Conservation (phyloP, 345 rosid species). For the Corchorus capsularis region DNA sequence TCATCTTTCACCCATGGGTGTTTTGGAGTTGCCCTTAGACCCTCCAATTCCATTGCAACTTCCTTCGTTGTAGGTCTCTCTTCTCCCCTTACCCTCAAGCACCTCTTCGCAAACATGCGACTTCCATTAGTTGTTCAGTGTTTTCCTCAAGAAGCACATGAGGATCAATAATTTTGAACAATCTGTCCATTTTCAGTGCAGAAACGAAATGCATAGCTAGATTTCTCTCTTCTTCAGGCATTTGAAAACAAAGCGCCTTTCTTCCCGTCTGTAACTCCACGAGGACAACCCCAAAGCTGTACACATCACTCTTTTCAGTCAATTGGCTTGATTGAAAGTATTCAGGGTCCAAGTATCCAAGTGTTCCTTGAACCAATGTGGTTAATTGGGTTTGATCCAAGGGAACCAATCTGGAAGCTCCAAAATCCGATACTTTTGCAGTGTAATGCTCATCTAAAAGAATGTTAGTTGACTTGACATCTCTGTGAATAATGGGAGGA, state of each 20-base stretch:
- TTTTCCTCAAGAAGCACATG: conserved; percentile 10
- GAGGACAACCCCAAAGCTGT: conserved; percentile 51
- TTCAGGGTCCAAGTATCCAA: conserved; percentile 49
- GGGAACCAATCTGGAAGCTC: conserved; percentile 47
- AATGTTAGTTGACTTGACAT: conserved; percentile 49
- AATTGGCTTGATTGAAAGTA: conserved; percentile 38
- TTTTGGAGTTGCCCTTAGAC: conserved; percentile 17
- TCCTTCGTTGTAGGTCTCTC: conserved; percentile 42
- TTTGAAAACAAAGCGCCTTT: conserved; percentile 32
- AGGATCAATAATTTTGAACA: conserved; percentile 26
- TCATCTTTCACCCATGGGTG: conserved; percentile 16
- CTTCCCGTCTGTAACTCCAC: conserved; percentile 35
- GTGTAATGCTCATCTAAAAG: conserved; percentile 40
- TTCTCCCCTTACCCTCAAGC: conserved; percentile 34
- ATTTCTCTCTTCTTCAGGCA: conserved; percentile 30
- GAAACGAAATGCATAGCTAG: conserved; percentile 32
- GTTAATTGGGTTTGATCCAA: conserved; percentile 36
- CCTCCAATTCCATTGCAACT: conserved; percentile 38
- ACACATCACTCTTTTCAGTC: conserved; percentile 57
- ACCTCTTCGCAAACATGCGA: conserved; percentile 22
- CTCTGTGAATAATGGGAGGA: conserved; percentile 45
- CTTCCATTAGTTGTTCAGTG: conserved; percentile 16
- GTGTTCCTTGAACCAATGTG: conserved; percentile 52
- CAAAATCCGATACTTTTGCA: conserved; percentile 54
- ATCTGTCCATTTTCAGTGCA: conserved; percentile 18